Conservation (phyloP, 164 flowering plant species). For the Dillenia suffruticosa region DNA sequence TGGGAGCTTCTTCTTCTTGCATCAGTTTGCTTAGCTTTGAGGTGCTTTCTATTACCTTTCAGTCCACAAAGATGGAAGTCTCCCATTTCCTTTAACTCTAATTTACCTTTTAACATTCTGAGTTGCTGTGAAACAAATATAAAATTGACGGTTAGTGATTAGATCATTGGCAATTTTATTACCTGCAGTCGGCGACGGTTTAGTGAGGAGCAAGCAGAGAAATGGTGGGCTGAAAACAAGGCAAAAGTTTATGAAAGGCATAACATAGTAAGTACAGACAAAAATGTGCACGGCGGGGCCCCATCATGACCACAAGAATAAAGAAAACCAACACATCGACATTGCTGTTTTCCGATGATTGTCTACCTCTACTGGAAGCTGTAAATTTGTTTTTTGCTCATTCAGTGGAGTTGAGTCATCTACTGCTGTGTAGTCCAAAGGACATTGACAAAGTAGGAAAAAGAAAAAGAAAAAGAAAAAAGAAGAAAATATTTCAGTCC, state of each 20-base stretch:
- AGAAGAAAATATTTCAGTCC: too few relatives aligned
- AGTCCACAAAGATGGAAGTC: too few relatives aligned
- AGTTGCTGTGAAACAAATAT: too few relatives aligned
- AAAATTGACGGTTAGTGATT: not conserved
- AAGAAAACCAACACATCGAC: not conserved
- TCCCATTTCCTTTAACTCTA: too few relatives aligned
- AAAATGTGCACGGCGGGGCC: not conserved
- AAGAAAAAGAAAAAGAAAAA: too few relatives aligned
- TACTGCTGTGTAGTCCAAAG: too few relatives aligned
- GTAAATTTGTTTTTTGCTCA: conserved; percentile 14
- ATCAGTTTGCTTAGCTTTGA: too few relatives aligned
- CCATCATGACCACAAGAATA: not conserved
- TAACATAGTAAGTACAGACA: conserved; percentile 23
- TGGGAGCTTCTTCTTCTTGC: too few relatives aligned
- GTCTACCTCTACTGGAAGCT: conserved; percentile 17
- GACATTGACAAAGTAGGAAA: too few relatives aligned
- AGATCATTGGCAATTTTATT: conserved; percentile 7
- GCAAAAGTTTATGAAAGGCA: conserved; percentile 52
- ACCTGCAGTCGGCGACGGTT: conserved; percentile 65
- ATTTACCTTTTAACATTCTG: too few relatives aligned
- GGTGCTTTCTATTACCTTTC: too few relatives aligned
- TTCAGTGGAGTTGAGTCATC: conserved; percentile 4
- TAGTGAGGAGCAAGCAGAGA: conserved; percentile 75
- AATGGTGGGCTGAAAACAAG: conserved; percentile 82
- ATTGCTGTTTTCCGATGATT: not conserved